phyloP scores from a whole-genome alignment of 495 filamentous ascomycete species.

The Peziza echinospora region DNA sequence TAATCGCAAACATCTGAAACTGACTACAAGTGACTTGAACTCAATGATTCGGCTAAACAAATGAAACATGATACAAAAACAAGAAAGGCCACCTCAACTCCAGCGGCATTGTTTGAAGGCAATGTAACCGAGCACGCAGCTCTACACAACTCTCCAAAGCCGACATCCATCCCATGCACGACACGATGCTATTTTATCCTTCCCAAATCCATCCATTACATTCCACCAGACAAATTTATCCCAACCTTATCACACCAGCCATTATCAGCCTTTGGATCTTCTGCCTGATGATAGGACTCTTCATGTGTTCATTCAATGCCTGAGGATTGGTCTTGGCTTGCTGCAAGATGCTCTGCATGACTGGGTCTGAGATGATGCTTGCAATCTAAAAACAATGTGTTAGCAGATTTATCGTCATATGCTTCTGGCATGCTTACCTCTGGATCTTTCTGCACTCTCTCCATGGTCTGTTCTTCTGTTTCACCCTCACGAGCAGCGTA shows the following conservation, averaged over 20 bases:
- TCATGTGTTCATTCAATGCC: constrained; percentile 90
- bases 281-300: constrained; percentile 56
- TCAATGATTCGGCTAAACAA: too few species aligned
- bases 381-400: constrained; percentile 43
- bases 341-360: constrained; percentile 94
- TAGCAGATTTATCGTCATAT: constrained; percentile 13
- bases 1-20: too few species aligned
- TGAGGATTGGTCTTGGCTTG: constrained; percentile 86
- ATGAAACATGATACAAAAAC: too few species aligned
- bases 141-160: too few species aligned
- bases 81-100: too few species aligned
- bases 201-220: constrained; percentile 4
- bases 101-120: neutral
- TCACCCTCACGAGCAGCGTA: constrained; percentile 76
- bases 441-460: constrained; percentile 75
- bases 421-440: constrained; percentile 40
- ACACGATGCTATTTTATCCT: neutral
- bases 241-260: constrained; percentile 75
- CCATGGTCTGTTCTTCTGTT: constrained; percentile 89
- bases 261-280: constrained; percentile 87
- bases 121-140: neutral
- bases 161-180: neutral
- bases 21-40: too few species aligned
- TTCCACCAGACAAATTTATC: too few species aligned
- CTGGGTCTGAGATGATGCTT: constrained; percentile 74